These are phyloP conservation scores for Moniliella sp. DNA, from an alignment of 1,284 basidiomycete species.

Conservation along the genomic window DNA sequence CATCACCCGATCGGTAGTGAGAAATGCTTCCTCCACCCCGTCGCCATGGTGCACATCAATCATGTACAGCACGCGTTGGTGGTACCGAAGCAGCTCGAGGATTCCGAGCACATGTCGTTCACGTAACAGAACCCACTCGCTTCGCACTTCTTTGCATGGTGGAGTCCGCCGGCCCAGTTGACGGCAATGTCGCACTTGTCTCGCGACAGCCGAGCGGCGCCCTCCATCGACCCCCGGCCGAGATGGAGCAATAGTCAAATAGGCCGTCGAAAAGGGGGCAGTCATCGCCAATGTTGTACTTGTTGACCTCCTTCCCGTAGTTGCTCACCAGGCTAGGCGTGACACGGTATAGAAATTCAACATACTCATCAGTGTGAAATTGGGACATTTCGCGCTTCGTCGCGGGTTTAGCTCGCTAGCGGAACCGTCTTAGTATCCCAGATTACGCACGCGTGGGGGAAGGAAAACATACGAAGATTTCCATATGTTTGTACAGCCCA, in stretches of 20 bases:
- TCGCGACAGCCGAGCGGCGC: constrained; percentile 73
- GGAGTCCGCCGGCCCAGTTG: constrained; percentile 93
- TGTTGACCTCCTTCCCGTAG: constrained; percentile 81
- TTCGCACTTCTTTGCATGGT: constrained; percentile 96
- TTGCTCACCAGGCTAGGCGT: constrained; percentile 65
- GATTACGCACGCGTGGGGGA: too few species aligned
- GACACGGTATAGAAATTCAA: constrained; percentile 65
- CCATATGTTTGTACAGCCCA: constrained; percentile 42
- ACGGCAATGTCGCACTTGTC: constrained; percentile 97
- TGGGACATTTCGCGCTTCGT: constrained; percentile 94
- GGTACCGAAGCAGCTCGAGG: constrained; percentile 77
- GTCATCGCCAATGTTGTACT: constrained; percentile 83
- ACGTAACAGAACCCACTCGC: constrained; percentile 97
- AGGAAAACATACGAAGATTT: constrained; percentile 33
- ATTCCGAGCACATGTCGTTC: constrained; percentile 97
- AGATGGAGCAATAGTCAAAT: constrained; percentile 93
- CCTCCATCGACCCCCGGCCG: constrained; percentile 97
- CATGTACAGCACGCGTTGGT: constrained; percentile 82
- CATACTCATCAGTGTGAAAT: constrained; percentile 81
- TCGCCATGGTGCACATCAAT: constrained; percentile 98
- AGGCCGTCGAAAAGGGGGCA: constrained; percentile 97
- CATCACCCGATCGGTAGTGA: constrained; percentile 96
- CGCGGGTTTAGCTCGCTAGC: constrained; percentile 78
- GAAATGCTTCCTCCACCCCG: constrained; percentile 97
- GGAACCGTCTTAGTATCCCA: too few species aligned